Percentiles rank a stretch among this genome's conserved stretches.
These are phyloP conservation scores for Trichosporon sp. DNA, from an alignment of 1,284 basidiomycete genomes.

Conservation along the genomic window DNA sequence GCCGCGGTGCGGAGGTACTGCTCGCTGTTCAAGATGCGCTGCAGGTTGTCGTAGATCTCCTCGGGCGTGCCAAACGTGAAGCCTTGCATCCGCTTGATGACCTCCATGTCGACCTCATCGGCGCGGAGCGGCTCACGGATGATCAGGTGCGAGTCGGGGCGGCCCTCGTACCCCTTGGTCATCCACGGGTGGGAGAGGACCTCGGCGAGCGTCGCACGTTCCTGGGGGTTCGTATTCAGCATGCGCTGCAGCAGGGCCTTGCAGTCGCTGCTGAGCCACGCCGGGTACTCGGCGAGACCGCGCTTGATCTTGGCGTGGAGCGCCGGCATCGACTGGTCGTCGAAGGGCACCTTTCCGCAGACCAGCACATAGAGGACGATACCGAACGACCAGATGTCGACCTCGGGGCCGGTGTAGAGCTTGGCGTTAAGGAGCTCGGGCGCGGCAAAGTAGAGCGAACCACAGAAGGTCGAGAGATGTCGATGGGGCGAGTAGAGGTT, in stretches of 20 bases:
- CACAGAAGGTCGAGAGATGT: conserved; percentile 92
- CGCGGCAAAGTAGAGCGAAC: conserved; percentile 95
- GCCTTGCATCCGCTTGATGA: conserved; percentile 88
- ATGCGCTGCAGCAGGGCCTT: conserved; percentile 89
- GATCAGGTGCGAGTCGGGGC: conserved; percentile 79
- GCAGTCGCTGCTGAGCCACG: conserved; percentile 94
- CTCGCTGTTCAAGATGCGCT: conserved; percentile 72
- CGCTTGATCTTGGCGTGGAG: conserved; percentile 98
- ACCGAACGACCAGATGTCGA: conserved; percentile 98
- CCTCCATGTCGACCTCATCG: conserved; percentile 77
- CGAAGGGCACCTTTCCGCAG: conserved; percentile 97
- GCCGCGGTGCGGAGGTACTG: conserved; percentile 68
- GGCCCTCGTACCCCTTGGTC: conserved; percentile 74
- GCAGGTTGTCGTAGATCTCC: conserved; percentile 72
- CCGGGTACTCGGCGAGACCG: conserved; percentile 92
- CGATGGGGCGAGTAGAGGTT: conserved; percentile 85
- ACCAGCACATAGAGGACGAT: conserved; percentile 97
- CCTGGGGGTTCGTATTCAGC: conserved; percentile 88
- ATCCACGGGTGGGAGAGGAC: conserved; percentile 95
- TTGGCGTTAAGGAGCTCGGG: conserved; percentile 95
- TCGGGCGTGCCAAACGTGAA: conserved; percentile 92
- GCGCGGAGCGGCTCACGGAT: conserved; percentile 80
- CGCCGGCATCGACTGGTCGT: conserved; percentile 96
- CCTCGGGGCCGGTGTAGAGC: conserved; percentile 94
- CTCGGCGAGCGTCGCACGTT: conserved; percentile 77